Base-by-base conservation (phyloP, 305 asterid genomes). In the Solanum hybrid region DNA sequence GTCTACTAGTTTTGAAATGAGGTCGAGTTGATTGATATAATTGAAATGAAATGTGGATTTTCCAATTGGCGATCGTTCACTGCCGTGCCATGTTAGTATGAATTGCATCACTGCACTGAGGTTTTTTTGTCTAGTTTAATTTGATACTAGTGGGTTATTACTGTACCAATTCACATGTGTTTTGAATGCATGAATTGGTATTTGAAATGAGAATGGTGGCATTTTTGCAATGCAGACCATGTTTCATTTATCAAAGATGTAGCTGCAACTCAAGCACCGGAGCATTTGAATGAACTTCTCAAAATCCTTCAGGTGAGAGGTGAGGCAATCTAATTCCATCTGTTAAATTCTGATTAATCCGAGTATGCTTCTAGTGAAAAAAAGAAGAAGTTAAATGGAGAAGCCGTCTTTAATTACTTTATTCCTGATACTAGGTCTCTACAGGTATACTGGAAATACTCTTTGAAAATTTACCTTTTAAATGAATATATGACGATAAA, bases 221-320 rank as follows among this genome's bases (percentile, higher is more conserved):
- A 36, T 35, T 88, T 36, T 90, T 88, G 87, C 29, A 79, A 77
- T 90, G 86, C 94, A 96, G 99, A 95, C 87, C 99, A 97, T 90
- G 93, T 91, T 31, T 91, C 94, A 14, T 97, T 96, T 90, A 95
- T 96, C 66, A 95, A 93, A 91, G 97, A 96, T 88, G 95, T 96
- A 13, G 98, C 98, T 66, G 96, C 93, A 79, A 86, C 96, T 66
- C 92, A 94, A 86, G 98, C 99, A 24, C 99, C 99, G 20, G 94
- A 93, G 94, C 95, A 95, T 92, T 94, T 97, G 98, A 94, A 91
- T 87, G 93, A 94, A 93, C 98, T 97, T 38, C 94, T 97, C 90
- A 93, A 90, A 90, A 92, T 97, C 91, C 98, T 96, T 90, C 95
- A 95, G 95, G 93, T 92, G 92, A 93, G 95, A 96, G 99, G 99